These are phyloP conservation scores for Rosa multiflora DNA, from an alignment of 306 rosid genomes.

Conservation along the genomic window DNA sequence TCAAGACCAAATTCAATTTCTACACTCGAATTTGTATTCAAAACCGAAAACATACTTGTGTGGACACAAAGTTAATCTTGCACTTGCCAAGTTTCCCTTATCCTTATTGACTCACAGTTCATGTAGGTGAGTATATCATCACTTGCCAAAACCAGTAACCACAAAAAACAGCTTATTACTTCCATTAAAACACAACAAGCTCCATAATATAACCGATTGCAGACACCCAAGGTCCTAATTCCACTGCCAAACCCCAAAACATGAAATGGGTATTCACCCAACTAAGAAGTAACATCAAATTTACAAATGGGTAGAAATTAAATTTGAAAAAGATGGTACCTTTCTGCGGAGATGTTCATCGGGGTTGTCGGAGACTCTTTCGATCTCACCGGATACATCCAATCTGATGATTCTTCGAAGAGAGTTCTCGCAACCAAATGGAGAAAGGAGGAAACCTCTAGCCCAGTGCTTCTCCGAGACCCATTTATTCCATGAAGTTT, in stretches of 20 bases:
- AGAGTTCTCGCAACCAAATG: too few relatives aligned
- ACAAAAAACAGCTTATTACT: not conserved
- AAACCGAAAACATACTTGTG: constrained; percentile 55
- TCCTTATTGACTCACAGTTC: constrained; percentile 96
- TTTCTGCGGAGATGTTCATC: constrained; percentile 77
- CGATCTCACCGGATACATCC: constrained; percentile 67
- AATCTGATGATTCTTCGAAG: too few relatives aligned
- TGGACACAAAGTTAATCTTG: constrained; percentile 92
- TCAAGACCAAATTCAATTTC: not conserved
- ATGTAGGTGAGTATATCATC: constrained; percentile 90
- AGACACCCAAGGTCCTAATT: not conserved
- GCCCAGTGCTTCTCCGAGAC: too few relatives aligned
- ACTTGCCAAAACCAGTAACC: constrained; percentile 44
- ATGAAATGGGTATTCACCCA: constrained; percentile 1
- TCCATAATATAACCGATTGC: not conserved
- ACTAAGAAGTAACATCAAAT: not conserved
- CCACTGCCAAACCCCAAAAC: not conserved
- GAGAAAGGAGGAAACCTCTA: too few relatives aligned
- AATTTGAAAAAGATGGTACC: constrained; percentile 36
- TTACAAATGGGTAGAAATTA: not conserved
- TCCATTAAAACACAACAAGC: not conserved
- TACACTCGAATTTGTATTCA: not conserved
- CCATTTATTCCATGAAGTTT: too few relatives aligned
- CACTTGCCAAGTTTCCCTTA: constrained; percentile 92
- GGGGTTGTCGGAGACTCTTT: constrained; percentile 88